phyloP scores from a whole-genome alignment of 2,329 filamentous ascomycete species.

The Dactylonectria estremocensis region DNA sequence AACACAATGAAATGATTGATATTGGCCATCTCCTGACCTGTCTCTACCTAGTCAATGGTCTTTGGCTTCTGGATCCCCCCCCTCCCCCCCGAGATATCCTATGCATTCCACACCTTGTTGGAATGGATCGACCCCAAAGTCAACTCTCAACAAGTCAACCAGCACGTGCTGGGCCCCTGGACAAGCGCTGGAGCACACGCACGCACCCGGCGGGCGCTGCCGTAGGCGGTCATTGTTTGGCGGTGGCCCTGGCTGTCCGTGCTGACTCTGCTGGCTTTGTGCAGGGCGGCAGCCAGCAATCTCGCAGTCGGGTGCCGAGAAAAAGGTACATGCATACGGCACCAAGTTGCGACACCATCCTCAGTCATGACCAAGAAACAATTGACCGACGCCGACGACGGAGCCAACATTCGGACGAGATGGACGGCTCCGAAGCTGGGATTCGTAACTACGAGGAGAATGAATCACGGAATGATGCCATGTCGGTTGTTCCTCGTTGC shows the following conservation, averaged over 20 bases:
- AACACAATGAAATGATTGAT: conserved; percentile 28
- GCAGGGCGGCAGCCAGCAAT: not conserved
- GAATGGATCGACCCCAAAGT: conserved; percentile 6
- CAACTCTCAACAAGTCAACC: conserved; percentile 14
- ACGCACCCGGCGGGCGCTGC: not conserved
- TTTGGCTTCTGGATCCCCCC: not conserved
- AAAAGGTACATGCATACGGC: not conserved
- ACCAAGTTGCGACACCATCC: not conserved
- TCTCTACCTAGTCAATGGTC: not conserved
- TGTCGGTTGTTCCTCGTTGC: conserved; percentile 28
- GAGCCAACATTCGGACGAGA: conserved; percentile 9
- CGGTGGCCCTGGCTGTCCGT: not conserved
- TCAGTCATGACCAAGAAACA: not conserved
- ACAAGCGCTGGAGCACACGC: not conserved
- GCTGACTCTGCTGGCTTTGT: not conserved
- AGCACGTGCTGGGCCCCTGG: conserved; percentile 15
- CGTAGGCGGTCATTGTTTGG: not conserved
- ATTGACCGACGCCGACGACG: conserved; percentile 2
- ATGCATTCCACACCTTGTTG: not conserved
- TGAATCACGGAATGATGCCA: not conserved
- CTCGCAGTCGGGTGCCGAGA: not conserved
- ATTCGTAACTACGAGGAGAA: conserved; percentile 32
- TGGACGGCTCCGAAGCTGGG: conserved; percentile 21
- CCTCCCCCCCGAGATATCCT: not conserved
- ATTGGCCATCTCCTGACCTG: conserved; percentile 12